Base-by-base conservation (phyloP, 2,329 filamentous ascomycete genomes). In the Orbilia javanica region DNA sequence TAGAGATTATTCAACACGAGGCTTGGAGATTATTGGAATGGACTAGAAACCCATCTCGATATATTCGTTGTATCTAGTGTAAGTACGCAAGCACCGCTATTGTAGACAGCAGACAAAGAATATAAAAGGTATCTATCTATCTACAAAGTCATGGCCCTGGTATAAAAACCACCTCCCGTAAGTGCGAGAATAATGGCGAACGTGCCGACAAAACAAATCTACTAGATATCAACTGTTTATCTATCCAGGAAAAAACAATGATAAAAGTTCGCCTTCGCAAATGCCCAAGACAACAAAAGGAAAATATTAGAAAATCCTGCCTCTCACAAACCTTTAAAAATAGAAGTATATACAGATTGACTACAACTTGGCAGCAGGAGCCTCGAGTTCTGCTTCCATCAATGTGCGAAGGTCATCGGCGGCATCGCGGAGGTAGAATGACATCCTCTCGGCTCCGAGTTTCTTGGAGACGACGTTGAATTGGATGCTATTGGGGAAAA, bases 381-480 rank as follows among this genome's bases (percentile, higher is more conserved):
- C 84, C 84, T 95, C 90, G 52, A 97, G 85, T 55, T 92, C 93
- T 22, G 93, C 92, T 82, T 93, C 86, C 84, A 99, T 89, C 67
- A 99, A 85, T 81, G 97, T 94, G 80, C 94, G 89, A 84, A 99
- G 90, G 80, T 99, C 96, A 79, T 90, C 89, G 0, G 95, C 96
- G 0, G 96, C 95, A 86, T 99, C 96, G 83, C 94, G 96, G 81
- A 99, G 87, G 86, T 93, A 99, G 88, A 95, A 93, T 85, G 93
- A 96, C 95, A 99, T 97, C 81, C 92, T 91, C 82, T 96, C 90
- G 83, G 92, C 93, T 52, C 95, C 96, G 62, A 97, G 87, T 72
- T 92, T 90, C 88, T 98, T 99, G 84, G 92, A 96, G 80, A 97
- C 94, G 81, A 99, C 90, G 86, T 99, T 99, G 87, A 99, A 98